phyloP scores from a whole-genome alignment of 2,329 filamentous ascomycete species.

The Cadophora sp. region DNA sequence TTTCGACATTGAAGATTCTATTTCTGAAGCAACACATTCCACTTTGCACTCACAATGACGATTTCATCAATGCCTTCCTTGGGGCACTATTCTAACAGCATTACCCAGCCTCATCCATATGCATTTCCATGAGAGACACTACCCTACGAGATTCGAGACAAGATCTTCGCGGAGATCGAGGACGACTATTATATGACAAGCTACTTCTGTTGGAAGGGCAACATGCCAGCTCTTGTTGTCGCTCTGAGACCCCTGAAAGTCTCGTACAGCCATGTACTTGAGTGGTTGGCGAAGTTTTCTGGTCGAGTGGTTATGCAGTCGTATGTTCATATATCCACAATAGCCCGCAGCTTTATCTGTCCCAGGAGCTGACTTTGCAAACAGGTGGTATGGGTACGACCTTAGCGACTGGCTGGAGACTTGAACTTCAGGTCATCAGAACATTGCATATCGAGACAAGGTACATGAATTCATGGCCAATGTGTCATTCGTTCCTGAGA shows the following conservation, averaged over 20 bases:
- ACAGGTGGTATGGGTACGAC: not conserved
- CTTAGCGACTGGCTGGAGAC: not conserved
- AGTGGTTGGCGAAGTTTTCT: not conserved
- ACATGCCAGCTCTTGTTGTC: not conserved
- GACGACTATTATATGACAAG: not conserved
- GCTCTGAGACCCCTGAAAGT: not conserved
- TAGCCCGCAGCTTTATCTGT: not conserved
- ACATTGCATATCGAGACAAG: not conserved
- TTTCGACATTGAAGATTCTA: no score
- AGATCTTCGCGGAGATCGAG: not conserved
- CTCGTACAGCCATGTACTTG: not conserved
- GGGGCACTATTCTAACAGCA: not conserved
- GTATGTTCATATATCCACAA: not conserved
- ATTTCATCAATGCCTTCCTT: not conserved
- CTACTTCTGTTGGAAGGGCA: not conserved
- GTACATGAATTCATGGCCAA: not conserved
- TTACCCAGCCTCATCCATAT: not conserved
- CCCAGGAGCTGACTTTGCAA: not conserved
- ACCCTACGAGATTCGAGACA: not conserved
- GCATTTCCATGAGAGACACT: not conserved
- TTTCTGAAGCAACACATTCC: no score
- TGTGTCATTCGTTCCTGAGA: no score
- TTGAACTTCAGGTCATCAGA: not conserved
- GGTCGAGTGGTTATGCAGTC: not conserved
- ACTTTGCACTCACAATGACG: not conserved